Base-by-base conservation (phyloP, 768 basidiomycete species). In the Dacryopinax spathularia region DNA sequence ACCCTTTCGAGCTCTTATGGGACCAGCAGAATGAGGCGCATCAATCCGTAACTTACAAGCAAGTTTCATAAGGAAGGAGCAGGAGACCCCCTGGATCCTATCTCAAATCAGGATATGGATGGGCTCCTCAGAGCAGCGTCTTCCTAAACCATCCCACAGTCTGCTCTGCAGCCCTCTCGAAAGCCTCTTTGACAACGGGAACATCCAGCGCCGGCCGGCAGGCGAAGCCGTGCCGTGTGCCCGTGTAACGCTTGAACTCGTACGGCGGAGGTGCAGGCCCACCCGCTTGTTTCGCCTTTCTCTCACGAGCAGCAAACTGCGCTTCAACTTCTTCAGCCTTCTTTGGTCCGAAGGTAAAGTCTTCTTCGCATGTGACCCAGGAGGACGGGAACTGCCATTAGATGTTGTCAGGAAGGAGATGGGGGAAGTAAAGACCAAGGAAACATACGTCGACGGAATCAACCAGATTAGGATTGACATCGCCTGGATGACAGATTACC, bases 211-310 rank as follows among this genome's bases (percentile, higher is more conserved):
- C 77, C 2, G 80, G 81, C 18, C 80, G 74, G 29, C 74, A 72
- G 2, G 79, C 80, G 27, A 82, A 82, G 25, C 82, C 79, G 62
- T 80, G 81, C 6, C 66, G 69, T 16, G 77, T 82, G 65, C 77
- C 80, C 64, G 71, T 72, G 66, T 77, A 78, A 59, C 72, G 71
- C 27, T 69, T 65, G 66, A 77, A 75, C 66, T 75, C 74, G 60
- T 73, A 77, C 1, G 13, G 13, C n/a, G 48, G 48, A n/a, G n/a
- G n/a, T 15, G 7, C 48, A 2, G 22, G 25, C 48, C 31, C 48
- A 15, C 25, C 48, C 6, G 25, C 25, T 9, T 3, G 5, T 29
- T 56, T 56, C 3, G 48, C 48, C 5, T 20, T 22, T 29, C 9
- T 18, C 3, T 2, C 7, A 18, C 48, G 48, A 18, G 48, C 22